These are phyloP conservation scores for Hymenoscyphus albidus DNA, from an alignment of 2,329 filamentous ascomycete species.

Conservation along the genomic window DNA sequence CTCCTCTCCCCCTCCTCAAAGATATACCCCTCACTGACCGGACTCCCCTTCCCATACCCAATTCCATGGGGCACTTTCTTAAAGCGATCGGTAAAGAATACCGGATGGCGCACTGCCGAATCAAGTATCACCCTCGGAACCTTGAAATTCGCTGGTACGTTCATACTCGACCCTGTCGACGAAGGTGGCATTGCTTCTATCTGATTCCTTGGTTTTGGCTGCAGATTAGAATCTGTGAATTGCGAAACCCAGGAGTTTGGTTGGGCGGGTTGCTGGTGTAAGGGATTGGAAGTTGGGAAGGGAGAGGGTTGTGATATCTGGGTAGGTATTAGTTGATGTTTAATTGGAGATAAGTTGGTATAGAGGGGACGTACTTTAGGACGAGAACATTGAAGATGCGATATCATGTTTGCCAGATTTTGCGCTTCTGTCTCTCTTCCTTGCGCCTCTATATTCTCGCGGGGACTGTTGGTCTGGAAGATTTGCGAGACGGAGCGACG, in stretches of 20 bases:
- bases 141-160: not conserved
- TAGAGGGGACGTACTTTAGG: not conserved
- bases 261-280: conserved; percentile 22
- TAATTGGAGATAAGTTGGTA: not conserved
- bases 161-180: conserved; percentile 20
- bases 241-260: conserved; percentile 7
- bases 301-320: conserved; percentile 7
- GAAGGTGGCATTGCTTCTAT: conserved; percentile 47
- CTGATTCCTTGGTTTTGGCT: conserved; percentile 35
- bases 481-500: conserved; percentile 12
- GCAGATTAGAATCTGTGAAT: not conserved
- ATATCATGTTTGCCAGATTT: not conserved
- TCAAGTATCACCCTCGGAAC: conserved; percentile 34
- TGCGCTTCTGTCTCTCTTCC: conserved; percentile 1
- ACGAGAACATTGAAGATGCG: not conserved
- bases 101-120: conserved; percentile 62
- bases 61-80: conserved; percentile 48
- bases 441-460: not conserved
- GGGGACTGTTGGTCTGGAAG: conserved; percentile 5
- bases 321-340: not conserved
- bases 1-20: conserved; percentile 45
- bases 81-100: conserved; percentile 68
- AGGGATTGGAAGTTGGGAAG: conserved; percentile 6
- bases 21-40: conserved; percentile 59
- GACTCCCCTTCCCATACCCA: conserved; percentile 37